A percentile compares a stretch with the other conserved stretches of the same genome.
Evolutionary conservation across 345 rosid species (phyloP).

Genomic region (Populus deltoides): DNA sequence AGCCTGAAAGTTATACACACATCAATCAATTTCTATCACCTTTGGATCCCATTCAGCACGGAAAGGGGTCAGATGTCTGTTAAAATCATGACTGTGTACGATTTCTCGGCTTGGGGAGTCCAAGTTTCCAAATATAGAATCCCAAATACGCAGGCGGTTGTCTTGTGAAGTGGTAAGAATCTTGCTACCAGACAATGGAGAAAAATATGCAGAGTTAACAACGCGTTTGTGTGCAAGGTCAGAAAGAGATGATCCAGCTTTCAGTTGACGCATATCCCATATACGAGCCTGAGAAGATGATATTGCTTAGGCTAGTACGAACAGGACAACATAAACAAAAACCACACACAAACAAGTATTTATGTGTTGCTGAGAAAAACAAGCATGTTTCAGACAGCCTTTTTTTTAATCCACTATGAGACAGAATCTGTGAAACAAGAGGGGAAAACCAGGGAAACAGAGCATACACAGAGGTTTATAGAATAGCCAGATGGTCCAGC

Average conservation of each 20-base stretch:
- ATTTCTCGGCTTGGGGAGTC: constrained; percentile 92
- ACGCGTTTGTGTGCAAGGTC: constrained; percentile 77
- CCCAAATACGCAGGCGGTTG: constrained; percentile 89
- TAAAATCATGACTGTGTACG: constrained; percentile 97
- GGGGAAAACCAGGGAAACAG: not conserved
- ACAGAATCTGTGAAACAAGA: not conserved
- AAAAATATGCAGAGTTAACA: constrained; percentile 95
- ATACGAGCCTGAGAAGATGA: constrained; percentile 66
- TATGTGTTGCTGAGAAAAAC: not conserved
- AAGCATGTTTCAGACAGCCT: not conserved
- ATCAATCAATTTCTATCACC: constrained; percentile 36
- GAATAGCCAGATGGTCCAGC: not conserved
- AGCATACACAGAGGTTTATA: no score
- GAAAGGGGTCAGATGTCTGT: constrained; percentile 85
- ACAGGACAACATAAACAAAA: not conserved
- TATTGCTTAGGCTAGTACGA: constrained; percentile 3
- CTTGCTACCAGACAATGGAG: constrained; percentile 79
- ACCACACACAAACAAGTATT: not conserved
- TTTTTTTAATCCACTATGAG: no score
- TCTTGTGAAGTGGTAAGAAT: constrained; percentile 90
- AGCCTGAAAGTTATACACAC: not conserved
- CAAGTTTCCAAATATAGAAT: constrained; percentile 76
- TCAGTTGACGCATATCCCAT: constrained; percentile 85
- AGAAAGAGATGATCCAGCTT: constrained; percentile 55
- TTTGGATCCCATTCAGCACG: constrained; percentile 99